A percentile compares a stretch with the other conserved stretches of the same genome.
These are phyloP conservation scores for Eucalyptus sp. DNA, from an alignment of 345 rosid species.

Conservation along the genomic window DNA sequence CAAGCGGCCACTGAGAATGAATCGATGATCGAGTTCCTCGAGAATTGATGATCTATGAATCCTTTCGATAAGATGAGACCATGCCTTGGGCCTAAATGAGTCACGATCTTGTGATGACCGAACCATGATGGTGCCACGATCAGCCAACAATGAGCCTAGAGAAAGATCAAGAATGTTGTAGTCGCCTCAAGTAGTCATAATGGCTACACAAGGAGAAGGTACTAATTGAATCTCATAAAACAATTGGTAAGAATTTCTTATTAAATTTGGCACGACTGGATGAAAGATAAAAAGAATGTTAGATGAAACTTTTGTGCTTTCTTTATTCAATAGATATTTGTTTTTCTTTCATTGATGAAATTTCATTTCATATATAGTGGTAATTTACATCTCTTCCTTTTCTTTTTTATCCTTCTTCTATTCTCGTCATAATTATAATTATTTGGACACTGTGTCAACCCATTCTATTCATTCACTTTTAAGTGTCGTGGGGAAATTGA, in stretches of 20 bases:
- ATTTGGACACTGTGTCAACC: background rate
- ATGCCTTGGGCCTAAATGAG: no score
- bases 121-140: no score
- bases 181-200: background rate
- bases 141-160: accelerated
- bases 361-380: background rate
- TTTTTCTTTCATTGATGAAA: background rate
- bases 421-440: background rate
- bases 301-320: background rate
- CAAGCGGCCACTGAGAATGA: background rate
- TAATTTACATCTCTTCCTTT: background rate
- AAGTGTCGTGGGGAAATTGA: background rate
- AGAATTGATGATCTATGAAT: no score
- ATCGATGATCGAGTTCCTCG: no score
- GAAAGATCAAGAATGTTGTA: background rate
- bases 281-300: background rate
- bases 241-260: background rate
- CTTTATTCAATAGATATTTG: no score
- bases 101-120: no score
- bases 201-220: background rate
- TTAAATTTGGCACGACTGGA: accelerated
- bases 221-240: background rate
- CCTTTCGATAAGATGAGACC: no score
- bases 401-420: background rate
- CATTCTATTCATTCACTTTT: background rate